A percentile compares a stretch with the other conserved stretches of the same genome.
phyloP scores from a whole-genome alignment of 1,139 yeast genomes.

The Protomyces gravidus region DNA sequence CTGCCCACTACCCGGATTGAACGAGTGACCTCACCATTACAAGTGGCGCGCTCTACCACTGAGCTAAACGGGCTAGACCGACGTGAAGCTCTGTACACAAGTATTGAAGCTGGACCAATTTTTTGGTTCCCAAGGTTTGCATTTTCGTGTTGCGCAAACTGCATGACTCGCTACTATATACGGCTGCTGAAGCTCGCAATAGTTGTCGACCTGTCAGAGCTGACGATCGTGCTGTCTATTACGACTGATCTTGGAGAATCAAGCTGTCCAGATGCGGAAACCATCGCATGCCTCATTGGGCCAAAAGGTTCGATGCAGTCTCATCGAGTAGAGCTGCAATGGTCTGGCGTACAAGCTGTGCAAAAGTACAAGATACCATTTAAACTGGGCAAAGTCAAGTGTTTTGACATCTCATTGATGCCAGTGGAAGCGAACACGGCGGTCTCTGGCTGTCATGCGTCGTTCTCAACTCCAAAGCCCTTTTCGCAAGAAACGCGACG shows the following conservation, averaged over 20 bases:
- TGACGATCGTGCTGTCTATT: background rate
- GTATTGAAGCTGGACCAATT: too few relatives aligned
- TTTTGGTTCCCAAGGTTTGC: too few relatives aligned
- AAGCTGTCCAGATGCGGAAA: conserved; percentile 5
- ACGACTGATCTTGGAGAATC: conserved; percentile 18
- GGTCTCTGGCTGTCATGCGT: background rate
- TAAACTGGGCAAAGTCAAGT: too few relatives aligned
- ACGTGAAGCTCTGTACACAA: too few relatives aligned
- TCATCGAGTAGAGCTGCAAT: too few relatives aligned
- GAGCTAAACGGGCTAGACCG: background rate
- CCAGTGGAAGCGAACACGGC: background rate
- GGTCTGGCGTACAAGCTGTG: conserved; percentile 7
- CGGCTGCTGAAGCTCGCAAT: background rate
- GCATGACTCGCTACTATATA: background rate
- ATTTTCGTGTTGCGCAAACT: too few relatives aligned
- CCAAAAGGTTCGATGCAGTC: background rate
- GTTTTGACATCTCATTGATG: background rate
- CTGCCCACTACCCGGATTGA: background rate
- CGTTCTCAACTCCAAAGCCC: background rate
- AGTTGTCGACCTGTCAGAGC: background rate
- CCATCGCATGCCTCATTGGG: background rate
- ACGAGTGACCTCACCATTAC: background rate
- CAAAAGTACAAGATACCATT: background rate
- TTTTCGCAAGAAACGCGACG: background rate
- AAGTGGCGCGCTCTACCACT: background rate